phyloP scores from a whole-genome alignment of 805 yeast species.

The Sungouiella thailandica region DNA sequence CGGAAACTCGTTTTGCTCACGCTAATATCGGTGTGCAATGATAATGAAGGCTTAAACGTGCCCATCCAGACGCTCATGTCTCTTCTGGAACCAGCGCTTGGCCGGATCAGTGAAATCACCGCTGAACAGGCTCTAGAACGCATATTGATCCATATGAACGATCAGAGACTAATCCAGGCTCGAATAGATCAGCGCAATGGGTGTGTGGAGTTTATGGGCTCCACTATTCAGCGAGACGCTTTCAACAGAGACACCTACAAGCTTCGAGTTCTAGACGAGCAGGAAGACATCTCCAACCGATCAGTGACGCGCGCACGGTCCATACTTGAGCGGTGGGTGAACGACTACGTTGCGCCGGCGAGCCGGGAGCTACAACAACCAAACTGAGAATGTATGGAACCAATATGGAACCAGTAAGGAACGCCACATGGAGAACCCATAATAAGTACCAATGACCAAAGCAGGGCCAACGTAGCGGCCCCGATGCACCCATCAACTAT shows the following conservation, averaged over 20 bases:
- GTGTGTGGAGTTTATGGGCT: conserved; percentile 13
- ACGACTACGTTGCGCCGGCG: conserved; percentile 3
- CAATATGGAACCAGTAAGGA: neutral
- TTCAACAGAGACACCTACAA: conserved; percentile 19
- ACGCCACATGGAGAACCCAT: neutral
- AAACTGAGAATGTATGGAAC: neutral
- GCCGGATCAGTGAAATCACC: conserved; percentile 2
- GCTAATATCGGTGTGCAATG: conserved; percentile 19
- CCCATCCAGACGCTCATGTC: conserved; percentile 14
- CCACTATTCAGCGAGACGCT: conserved; percentile 26
- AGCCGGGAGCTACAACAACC: neutral
- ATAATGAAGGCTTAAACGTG: conserved; percentile 18
- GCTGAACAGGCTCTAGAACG: conserved; percentile 12
- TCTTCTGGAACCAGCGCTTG: conserved; percentile 13
- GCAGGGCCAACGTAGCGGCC: too few species aligned
- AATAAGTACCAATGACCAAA: too few species aligned
- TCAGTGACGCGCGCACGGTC: conserved; percentile 15
- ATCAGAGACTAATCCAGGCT: conserved; percentile 18
- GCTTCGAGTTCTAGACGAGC: conserved; percentile 20
- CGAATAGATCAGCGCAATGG: conserved; percentile 25
- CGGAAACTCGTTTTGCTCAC: conserved; percentile 26
- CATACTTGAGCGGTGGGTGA: conserved; percentile 21
- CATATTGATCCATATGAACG: conserved; percentile 22
- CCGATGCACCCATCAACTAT: too few species aligned
- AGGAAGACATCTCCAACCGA: conserved; percentile 18